A percentile compares a stretch with the other conserved stretches of the same genome.
These are phyloP conservation scores for Ophiobolus disseminans DNA, from an alignment of 2,329 filamentous ascomycete genomes.

Conservation along the genomic window DNA sequence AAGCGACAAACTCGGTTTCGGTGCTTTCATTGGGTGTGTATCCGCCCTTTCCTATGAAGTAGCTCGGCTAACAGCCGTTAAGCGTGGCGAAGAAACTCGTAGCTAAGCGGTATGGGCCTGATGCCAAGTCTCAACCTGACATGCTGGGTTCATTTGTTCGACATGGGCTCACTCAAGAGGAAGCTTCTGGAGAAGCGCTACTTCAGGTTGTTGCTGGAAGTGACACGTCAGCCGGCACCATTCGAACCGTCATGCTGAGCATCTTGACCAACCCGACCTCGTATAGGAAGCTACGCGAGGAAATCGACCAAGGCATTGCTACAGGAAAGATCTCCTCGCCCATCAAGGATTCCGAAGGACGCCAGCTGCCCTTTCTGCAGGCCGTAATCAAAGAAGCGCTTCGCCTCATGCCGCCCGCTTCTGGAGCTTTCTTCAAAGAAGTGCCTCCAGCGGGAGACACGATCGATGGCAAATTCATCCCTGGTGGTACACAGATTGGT, in stretches of 20 bases:
- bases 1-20: slow-evolving; percentile 55
- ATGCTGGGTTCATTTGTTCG: slow-evolving; percentile 61
- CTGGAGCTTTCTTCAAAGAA: slow-evolving; percentile 45
- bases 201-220: slow-evolving; percentile 62
- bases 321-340: slow-evolving; percentile 49
- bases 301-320: slow-evolving; percentile 52
- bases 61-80: background rate
- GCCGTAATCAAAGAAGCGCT: slow-evolving; percentile 42
- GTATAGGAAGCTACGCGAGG: slow-evolving; percentile 51
- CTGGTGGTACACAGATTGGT: slow-evolving; percentile 31
- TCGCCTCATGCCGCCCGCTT: slow-evolving; percentile 29
- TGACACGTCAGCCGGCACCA: slow-evolving; percentile 62
- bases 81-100: slow-evolving; percentile 56
- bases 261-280: slow-evolving; percentile 57
- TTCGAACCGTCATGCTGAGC: slow-evolving; percentile 60
- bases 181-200: slow-evolving; percentile 53
- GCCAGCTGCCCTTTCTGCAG: slow-evolving; percentile 36
- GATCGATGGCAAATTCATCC: slow-evolving; percentile 26
- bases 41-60: background rate
- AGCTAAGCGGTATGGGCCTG: slow-evolving; percentile 55
- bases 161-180: slow-evolving; percentile 50
- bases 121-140: slow-evolving; percentile 53
- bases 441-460: slow-evolving; percentile 28
- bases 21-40: slow-evolving; percentile 44
- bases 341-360: slow-evolving; percentile 35